These are phyloP conservation scores for Luzula sylvatica DNA, from an alignment of 176 grass and related monocot species.

Conservation along the genomic window DNA sequence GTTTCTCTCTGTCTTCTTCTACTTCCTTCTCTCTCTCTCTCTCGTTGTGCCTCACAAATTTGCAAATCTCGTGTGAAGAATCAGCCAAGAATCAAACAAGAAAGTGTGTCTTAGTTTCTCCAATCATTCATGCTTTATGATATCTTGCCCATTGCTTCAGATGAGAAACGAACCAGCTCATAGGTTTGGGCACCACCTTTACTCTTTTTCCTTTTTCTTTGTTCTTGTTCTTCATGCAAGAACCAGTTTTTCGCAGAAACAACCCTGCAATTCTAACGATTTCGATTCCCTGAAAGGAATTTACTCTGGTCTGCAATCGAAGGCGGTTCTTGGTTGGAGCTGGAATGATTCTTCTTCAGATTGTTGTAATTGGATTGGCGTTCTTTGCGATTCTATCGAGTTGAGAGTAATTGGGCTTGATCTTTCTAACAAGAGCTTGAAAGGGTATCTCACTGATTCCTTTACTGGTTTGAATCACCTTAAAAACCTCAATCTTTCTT, in stretches of 20 bases:
- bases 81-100: neutral
- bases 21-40: neutral
- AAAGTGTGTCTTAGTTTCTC: constrained; percentile 4
- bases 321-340: constrained; percentile 35
- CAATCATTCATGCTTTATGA: constrained; percentile 22
- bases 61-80: constrained; percentile 9
- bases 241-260: constrained; percentile 26
- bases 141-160: constrained; percentile 29
- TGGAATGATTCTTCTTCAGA: constrained; percentile 15
- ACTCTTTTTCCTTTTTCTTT: constrained; percentile 10
- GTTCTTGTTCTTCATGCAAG: constrained; percentile 20
- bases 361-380: constrained; percentile 72
- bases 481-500: constrained; percentile 46
- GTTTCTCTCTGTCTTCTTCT: neutral
- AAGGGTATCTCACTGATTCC: constrained; percentile 33
- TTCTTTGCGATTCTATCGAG: constrained; percentile 27
- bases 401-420: constrained; percentile 48
- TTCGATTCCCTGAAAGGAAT: constrained; percentile 38
- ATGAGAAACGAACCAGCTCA: constrained; percentile 29
- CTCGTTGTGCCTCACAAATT: neutral
- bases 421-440: constrained; percentile 50
- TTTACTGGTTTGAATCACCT: constrained; percentile 39
- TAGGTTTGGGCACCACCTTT: constrained; percentile 11
- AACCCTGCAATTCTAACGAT: constrained; percentile 40
- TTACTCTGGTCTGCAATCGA: constrained; percentile 29